Evolutionary conservation across 1,139 yeast species (phyloP).

Genomic region (Cylindricascospora bacillispora): DNA sequence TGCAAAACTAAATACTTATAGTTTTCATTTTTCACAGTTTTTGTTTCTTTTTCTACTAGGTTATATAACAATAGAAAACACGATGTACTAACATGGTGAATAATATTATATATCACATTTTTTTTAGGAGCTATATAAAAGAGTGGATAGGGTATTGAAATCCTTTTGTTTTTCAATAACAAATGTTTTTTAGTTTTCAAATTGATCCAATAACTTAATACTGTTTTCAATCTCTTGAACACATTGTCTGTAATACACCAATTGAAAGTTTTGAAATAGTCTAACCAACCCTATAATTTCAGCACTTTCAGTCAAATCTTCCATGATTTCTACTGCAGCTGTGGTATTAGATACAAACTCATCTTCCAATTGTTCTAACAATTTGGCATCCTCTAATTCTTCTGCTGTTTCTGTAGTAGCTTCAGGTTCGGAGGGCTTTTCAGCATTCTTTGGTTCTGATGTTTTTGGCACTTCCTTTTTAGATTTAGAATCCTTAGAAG

Average conservation of each 20-base stretch:
- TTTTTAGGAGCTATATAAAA: no score
- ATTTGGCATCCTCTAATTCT: slow-evolving; percentile 10
- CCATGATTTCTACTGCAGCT: slow-evolving; percentile 65
- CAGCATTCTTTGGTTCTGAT: no score
- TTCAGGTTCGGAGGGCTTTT: no score
- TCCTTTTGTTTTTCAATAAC: no score
- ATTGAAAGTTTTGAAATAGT: slow-evolving; percentile 52
- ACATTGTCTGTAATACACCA: slow-evolving; percentile 50
- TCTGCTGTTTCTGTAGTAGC: slow-evolving; percentile 1
- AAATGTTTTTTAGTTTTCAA: no score
- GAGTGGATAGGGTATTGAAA: no score
- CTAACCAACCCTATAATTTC: slow-evolving; percentile 51
- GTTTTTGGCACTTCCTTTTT: not conserved
- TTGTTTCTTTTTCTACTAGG: no score
- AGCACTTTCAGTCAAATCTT: slow-evolving; percentile 52
- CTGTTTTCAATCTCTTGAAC: slow-evolving; percentile 32
- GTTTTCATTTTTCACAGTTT: no score
- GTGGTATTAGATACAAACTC: slow-evolving; percentile 68
- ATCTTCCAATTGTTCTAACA: slow-evolving; percentile 55
- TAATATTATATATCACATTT: no score
- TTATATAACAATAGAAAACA: no score
- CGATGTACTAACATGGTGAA: no score
- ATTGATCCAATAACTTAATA: slow-evolving; percentile 31
- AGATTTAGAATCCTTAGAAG: slow-evolving; percentile 1
- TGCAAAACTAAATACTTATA: no score